Conservation (phyloP, 2,329 filamentous ascomycete species). For the Arthrinium phaeospermum region DNA sequence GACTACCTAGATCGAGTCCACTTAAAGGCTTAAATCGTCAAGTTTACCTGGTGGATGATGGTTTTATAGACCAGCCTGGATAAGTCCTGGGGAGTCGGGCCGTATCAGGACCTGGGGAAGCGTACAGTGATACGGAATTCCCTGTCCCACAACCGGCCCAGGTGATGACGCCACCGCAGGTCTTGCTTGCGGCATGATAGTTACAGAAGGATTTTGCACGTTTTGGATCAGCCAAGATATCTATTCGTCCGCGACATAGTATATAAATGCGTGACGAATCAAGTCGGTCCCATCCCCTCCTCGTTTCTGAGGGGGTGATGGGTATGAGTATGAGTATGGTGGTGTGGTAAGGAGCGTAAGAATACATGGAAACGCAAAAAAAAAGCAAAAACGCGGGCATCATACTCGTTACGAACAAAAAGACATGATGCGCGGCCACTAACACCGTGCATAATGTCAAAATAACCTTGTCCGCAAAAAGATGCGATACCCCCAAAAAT, state of each 20-base stretch:
- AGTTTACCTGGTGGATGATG: background rate
- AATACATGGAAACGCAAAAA: background rate
- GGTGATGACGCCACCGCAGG: background rate
- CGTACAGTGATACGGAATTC: background rate
- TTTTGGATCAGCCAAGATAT: background rate
- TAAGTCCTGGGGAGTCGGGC: background rate
- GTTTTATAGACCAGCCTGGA: background rate
- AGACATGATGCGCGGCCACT: background rate
- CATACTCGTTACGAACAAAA: conserved; percentile 11
- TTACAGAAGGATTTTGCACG: background rate
- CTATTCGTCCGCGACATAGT: background rate
- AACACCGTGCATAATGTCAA: conserved; percentile 15
- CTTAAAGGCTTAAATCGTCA: no score
- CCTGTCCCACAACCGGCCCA: background rate
- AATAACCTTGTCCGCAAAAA: conserved; percentile 8
- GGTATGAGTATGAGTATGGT: background rate
- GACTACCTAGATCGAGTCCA: no score
- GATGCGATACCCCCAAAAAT: background rate
- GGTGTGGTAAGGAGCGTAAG: background rate
- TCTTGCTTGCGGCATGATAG: background rate
- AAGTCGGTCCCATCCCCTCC: background rate
- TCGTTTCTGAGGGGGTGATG: background rate
- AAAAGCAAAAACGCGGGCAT: background rate
- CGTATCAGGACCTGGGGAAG: background rate
- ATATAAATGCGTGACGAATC: background rate